Evolutionary conservation across 495 filamentous ascomycete genomes (phyloP), one percentile per base, ranked within the genome.

Genomic region (Clavariopsis aquatica): DNA sequence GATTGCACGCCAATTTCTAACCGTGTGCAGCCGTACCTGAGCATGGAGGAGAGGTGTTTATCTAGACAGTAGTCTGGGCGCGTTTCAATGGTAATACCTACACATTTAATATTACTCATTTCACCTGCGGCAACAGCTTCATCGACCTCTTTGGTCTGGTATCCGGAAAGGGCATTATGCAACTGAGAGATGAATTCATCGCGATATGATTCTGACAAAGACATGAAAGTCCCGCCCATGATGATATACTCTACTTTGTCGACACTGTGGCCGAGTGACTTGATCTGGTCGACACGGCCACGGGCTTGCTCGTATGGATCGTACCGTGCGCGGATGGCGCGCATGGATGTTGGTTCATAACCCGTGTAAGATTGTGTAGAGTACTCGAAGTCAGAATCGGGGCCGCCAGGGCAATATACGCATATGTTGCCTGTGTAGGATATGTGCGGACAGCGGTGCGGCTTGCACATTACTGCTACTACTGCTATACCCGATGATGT

Each of bases 191-290:
- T 95, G 70, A 98, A 98, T 36, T 89, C 83, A 47, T 98, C 89
- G 28, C 94, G 82, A 74, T 98, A 98, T 12, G 86, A 84, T 70
- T 92, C 86, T 2, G 94, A 84, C 17, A 98, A 77, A 0, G 93
- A 97, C 94, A 98, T 98, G 75, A 98, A 98, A 0, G 94, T 98
- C 61, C 94, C 94, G 60, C 94, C 94, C 94, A 98, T 98, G 68
- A 98, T 96, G 72, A 98, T 98, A 74, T 97, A 98, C 78, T 98
- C 94, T 1, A 98, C 94, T 73, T 98, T 98, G 76, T 98, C 94
- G 31, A 98, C 94, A 60, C 90, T 95, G 77, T 98, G 94, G 0
- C 94, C 94, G 19, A 98, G 80, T 4, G 89, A 85, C 73, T 95
- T 94, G 74, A 98, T 89, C 79, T 98, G 94, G 67, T 98, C 95